Percentiles rank a stretch among this genome's conserved stretches.
Conservation (phyloP, 2,329 filamentous ascomycete species). For the Chrysoporthe puriensis region DNA sequence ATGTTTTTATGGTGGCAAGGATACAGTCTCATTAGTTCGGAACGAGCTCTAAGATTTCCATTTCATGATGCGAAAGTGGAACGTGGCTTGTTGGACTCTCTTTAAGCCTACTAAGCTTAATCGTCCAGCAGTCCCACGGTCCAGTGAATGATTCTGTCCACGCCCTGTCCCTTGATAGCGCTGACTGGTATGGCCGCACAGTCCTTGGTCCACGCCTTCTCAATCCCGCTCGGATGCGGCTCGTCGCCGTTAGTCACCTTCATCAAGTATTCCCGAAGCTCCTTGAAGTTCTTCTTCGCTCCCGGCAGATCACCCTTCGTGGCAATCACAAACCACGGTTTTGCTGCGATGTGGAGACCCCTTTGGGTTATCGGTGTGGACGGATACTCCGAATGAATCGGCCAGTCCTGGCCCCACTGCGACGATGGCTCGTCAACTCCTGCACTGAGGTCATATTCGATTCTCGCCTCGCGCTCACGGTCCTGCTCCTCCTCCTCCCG, state of each 20-base stretch:
- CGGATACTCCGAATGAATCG: conserved; percentile 39
- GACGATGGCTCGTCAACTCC: conserved; percentile 32
- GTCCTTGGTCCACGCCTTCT: conserved; percentile 61
- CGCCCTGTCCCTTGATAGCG: conserved; percentile 84
- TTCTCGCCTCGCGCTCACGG: conserved; percentile 59
- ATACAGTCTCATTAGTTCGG: neutral
- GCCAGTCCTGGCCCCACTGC: conserved; percentile 32
- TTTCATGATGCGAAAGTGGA: neutral
- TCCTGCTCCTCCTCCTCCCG: conserved; percentile 73
- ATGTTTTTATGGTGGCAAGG: conserved; percentile 1
- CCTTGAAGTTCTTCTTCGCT: conserved; percentile 76
- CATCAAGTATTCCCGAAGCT: conserved; percentile 71
- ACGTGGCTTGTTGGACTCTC: neutral
- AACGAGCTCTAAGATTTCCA: neutral
- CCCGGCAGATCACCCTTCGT: conserved; percentile 86
- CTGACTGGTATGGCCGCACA: conserved; percentile 81
- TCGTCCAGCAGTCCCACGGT: conserved; percentile 69
- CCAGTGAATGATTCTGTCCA: conserved; percentile 74
- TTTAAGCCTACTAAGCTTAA: conserved; percentile 18
- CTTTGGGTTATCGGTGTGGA: conserved; percentile 35
- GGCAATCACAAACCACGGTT: conserved; percentile 95
- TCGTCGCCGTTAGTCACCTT: conserved; percentile 64
- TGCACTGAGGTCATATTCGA: conserved; percentile 64
- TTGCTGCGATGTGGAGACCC: conserved; percentile 79
- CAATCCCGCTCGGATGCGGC: conserved; percentile 73